Evolutionary conservation across 768 basidiomycete genomes (phyloP).

Genomic region (Mycena capillaripes): DNA sequence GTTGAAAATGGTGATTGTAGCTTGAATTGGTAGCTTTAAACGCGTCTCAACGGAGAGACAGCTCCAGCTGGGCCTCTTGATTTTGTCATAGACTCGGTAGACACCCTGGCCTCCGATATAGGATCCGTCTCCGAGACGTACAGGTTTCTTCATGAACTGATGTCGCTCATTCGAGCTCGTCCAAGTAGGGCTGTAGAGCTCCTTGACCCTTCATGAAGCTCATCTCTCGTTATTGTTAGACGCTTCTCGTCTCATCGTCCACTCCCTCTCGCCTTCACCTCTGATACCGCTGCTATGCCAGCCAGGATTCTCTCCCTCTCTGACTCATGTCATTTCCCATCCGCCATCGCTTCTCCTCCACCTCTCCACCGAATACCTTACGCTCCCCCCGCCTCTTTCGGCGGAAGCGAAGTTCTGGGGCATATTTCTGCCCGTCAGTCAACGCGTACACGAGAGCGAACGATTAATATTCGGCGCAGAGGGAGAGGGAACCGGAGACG

Average conservation of each 20-base stretch:
- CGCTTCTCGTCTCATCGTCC: slow-evolving; percentile 72
- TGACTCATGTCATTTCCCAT: slow-evolving; percentile 76
- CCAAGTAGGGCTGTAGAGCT: slow-evolving; percentile 60
- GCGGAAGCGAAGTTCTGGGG: slow-evolving; percentile 83
- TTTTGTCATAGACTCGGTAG: slow-evolving; percentile 80
- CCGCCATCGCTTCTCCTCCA: slow-evolving; percentile 78
- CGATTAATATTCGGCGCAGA: slow-evolving; percentile 69
- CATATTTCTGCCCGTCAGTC: slow-evolving; percentile 79
- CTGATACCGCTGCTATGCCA: slow-evolving; percentile 70
- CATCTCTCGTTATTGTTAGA: slow-evolving; percentile 50
- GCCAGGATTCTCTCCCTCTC: slow-evolving; percentile 73
- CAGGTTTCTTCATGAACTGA: slow-evolving; percentile 63
- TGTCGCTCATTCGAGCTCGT: slow-evolving; percentile 59
- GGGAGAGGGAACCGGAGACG: slow-evolving; percentile 64
- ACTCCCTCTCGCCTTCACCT: slow-evolving; percentile 62
- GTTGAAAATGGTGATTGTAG: slow-evolving; percentile 56
- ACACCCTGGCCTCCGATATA: slow-evolving; percentile 73
- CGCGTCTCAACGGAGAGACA: slow-evolving; percentile 38
- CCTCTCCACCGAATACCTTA: slow-evolving; percentile 78
- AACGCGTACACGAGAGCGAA: slow-evolving; percentile 71
- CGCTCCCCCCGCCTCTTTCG: slow-evolving; percentile 76
- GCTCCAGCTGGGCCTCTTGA: slow-evolving; percentile 64
- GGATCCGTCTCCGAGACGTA: slow-evolving; percentile 68
- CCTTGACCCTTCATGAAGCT: slow-evolving; percentile 7
- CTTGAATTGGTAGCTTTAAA: not conserved